Evolutionary conservation across 768 basidiomycete species (phyloP), one percentile per base, ranked within the genome.

Genomic region (Leccinellum rugosiceps): DNA sequence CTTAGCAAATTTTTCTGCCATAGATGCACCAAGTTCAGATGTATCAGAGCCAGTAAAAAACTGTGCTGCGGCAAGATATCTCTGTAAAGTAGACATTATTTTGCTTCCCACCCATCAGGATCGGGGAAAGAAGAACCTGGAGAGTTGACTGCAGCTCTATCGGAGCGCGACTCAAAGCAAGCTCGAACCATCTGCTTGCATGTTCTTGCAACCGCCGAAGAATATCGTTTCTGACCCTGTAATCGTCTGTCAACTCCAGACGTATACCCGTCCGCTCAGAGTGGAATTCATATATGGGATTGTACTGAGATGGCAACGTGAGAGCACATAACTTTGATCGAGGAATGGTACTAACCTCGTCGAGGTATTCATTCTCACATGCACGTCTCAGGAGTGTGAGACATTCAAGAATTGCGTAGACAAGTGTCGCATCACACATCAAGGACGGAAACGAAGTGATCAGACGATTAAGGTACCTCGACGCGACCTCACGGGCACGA

Each of bases 371-470:
- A 59, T 93, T 90, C 72, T 98, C 92, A 66, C 92, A 93, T 1
- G 93, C 86, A 49, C 86, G 82, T 58, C 94, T 84, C 60, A 98
- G 76, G 9, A 98, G 78, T 0, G 97, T 98, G 58, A 99, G 78
- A 46, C 92, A 87, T 66, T 99, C 96, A 38, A 98, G 78, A 49
- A 98, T 88, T 38, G 91, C 85, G 62, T 88, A 94, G 6, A 98
- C 90, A 13, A 98, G 80, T 10, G 86, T 80, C 4, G 87, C 83
- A 65, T 95, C 89, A 72, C 96, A 98, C 84, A 97, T 90, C 50
- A 99, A 77, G 14, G 94, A 94, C 2, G 97, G 94, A 73, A 98
- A 98, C 2, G 90, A 92, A 8, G 86, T 88, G 61, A 98, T 87
- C 41, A 98, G 77, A 38, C 86, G 82, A 72, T 93, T 84, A 26